Evolutionary conservation across 495 filamentous ascomycete genomes (phyloP).

Genomic region (Hypomontagnella submonticulosa): DNA sequence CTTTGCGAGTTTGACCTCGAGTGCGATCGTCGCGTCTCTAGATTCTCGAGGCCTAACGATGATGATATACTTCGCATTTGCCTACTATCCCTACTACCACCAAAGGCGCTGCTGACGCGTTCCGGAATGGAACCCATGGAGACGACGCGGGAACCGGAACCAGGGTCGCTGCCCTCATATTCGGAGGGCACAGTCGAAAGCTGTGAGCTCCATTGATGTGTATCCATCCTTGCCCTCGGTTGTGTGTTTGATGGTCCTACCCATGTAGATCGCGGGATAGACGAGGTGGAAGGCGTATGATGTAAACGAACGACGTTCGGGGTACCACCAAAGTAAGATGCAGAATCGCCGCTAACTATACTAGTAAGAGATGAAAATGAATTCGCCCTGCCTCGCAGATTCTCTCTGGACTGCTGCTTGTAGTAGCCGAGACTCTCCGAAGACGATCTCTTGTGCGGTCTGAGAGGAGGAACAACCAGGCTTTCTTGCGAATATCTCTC

Average conservation of each 20-base stretch:
- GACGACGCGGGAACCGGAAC: slow-evolving; percentile 56
- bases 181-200: slow-evolving; percentile 79
- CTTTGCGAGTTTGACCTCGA: slow-evolving; percentile 52
- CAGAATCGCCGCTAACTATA: slow-evolving; percentile 58
- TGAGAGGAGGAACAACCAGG: slow-evolving; percentile 62
- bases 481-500: slow-evolving; percentile 66
- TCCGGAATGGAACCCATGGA: slow-evolving; percentile 54
- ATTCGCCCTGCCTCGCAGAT: slow-evolving; percentile 56
- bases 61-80: slow-evolving; percentile 65
- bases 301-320: slow-evolving; percentile 43
- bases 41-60: slow-evolving; percentile 51
- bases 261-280: slow-evolving; percentile 45
- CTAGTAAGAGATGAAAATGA: slow-evolving; percentile 64
- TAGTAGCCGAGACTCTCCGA: slow-evolving; percentile 60
- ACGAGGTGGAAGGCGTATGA: slow-evolving; percentile 42
- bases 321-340: slow-evolving; percentile 46
- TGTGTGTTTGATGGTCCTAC: slow-evolving; percentile 33
- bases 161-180: slow-evolving; percentile 60
- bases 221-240: slow-evolving; percentile 44
- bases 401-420: slow-evolving; percentile 60
- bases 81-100: slow-evolving; percentile 57
- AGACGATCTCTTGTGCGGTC: slow-evolving; percentile 56
- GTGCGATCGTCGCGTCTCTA: slow-evolving; percentile 48
- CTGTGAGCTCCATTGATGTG: slow-evolving; percentile 76
- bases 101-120: slow-evolving; percentile 54